These are phyloP conservation scores for Aegilops bicornis DNA, from an alignment of 176 grass and related monocot species.

Conservation along the genomic window DNA sequence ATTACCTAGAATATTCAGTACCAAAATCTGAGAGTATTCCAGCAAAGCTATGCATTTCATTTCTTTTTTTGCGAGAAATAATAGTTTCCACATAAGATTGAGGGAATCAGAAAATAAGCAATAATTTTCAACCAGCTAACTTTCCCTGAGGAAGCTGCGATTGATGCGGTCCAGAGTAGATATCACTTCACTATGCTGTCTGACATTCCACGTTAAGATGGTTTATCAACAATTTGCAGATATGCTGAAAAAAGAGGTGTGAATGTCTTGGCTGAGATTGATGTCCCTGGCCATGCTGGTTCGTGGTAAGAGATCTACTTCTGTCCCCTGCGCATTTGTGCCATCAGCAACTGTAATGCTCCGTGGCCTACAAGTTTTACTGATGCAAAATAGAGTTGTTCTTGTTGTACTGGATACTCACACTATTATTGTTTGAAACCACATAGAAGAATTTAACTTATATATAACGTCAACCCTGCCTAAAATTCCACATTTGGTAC, in stretches of 20 bases:
- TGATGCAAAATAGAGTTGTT: background rate
- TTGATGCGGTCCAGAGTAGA: conserved; percentile 5
- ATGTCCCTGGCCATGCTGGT: conserved; percentile 89
- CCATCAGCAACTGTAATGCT: background rate
- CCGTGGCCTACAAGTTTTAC: background rate
- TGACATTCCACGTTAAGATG: conserved; percentile 12
- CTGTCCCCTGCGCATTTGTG: background rate
- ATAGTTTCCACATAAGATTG: background rate
- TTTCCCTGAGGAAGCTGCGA: background rate
- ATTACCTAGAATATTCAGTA: conserved; percentile 1
- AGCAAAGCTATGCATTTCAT: background rate
- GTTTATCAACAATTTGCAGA: conserved; percentile 49
- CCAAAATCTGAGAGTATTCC: background rate
- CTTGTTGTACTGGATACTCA: background rate
- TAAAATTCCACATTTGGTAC: background rate
- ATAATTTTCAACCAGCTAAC: background rate
- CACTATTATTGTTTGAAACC: background rate
- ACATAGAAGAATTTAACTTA: background rate
- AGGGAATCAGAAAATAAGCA: background rate
- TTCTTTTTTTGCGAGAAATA: background rate
- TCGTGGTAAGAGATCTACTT: conserved; percentile 65
- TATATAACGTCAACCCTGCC: background rate
- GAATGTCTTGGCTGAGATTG: conserved; percentile 94
- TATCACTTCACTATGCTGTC: background rate
- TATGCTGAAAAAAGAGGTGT: conserved; percentile 88